A percentile compares a stretch with the other conserved stretches of the same genome.
Evolutionary conservation across 192 early-diverging fungal genomes (phyloP).

Genomic region (Backusella sp.): DNA sequence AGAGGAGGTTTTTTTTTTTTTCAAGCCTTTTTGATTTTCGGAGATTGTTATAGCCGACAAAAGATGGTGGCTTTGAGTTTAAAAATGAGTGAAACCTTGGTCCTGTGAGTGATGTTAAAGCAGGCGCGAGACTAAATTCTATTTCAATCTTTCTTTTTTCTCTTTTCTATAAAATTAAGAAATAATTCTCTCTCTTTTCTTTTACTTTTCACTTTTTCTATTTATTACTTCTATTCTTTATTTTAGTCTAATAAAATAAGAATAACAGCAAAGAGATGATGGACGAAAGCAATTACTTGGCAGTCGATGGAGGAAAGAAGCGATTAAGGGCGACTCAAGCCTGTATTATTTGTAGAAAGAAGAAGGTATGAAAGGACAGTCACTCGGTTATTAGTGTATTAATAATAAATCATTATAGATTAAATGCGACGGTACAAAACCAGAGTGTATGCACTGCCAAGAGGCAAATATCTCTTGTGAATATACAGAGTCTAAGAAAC

Average conservation of each 20-base stretch:
- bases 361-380: slow-evolving; percentile 23
- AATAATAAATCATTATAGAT: slow-evolving; percentile 13
- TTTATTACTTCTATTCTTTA: neutral
- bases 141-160: slow-evolving; percentile 11
- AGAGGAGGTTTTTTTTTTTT: neutral
- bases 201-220: neutral
- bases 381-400: neutral
- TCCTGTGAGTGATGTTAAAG: neutral
- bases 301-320: slow-evolving; percentile 13
- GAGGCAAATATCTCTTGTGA: slow-evolving; percentile 14
- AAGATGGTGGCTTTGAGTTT: neutral
- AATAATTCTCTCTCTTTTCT: neutral
- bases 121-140: neutral
- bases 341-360: slow-evolving; percentile 30
- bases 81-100: slow-evolving; percentile 9
- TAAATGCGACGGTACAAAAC: slow-evolving; percentile 33
- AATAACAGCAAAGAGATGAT: neutral
- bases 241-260: neutral
- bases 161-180: neutral
- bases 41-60: neutral
- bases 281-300: neutral
- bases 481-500: slow-evolving; percentile 22
- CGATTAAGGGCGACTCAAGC: slow-evolving; percentile 32
- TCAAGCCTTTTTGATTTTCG: neutral
- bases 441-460: slow-evolving; percentile 25